These are phyloP conservation scores for Lentinus tigrinus DNA, from an alignment of 768 basidiomycete species.

Conservation along the genomic window DNA sequence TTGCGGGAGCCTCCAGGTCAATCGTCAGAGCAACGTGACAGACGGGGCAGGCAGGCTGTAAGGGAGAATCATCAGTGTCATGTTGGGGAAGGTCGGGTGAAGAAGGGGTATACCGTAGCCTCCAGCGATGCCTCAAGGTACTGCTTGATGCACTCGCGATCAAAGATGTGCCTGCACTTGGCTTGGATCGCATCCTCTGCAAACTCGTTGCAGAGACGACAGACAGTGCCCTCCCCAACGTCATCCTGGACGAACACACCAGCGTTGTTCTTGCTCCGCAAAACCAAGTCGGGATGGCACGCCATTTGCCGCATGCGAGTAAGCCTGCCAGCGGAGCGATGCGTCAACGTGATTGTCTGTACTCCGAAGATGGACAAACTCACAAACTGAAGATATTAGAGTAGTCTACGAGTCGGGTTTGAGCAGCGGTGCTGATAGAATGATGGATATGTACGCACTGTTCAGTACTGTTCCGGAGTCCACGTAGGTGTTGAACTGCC, in stretches of 20 bases:
- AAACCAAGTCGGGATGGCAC: slow-evolving; percentile 91
- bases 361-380: too few species aligned
- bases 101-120: slow-evolving; percentile 44
- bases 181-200: slow-evolving; percentile 97
- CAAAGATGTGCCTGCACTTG: slow-evolving; percentile 92
- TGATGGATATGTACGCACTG: slow-evolving; percentile 52
- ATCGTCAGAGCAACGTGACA: slow-evolving; percentile 92
- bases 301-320: slow-evolving; percentile 97
- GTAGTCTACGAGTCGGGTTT: slow-evolving; percentile 53
- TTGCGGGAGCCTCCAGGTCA: slow-evolving; percentile 90
- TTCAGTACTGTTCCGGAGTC: slow-evolving; percentile 89
- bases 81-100: neutral
- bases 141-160: slow-evolving; percentile 93
- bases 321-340: slow-evolving; percentile 45
- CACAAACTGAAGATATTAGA: slow-evolving; percentile 86
- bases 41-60: slow-evolving; percentile 88
- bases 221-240: slow-evolving; percentile 76
- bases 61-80: neutral
- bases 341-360: too few species aligned
- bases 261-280: slow-evolving; percentile 80
- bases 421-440: neutral
- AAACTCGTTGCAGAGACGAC: slow-evolving; percentile 93
- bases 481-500: slow-evolving; percentile 89
- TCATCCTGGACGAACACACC: slow-evolving; percentile 59
- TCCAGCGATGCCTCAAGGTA: slow-evolving; percentile 80